Base-by-base conservation (phyloP, 805 yeast species). In the Lachancea dasiensis region DNA sequence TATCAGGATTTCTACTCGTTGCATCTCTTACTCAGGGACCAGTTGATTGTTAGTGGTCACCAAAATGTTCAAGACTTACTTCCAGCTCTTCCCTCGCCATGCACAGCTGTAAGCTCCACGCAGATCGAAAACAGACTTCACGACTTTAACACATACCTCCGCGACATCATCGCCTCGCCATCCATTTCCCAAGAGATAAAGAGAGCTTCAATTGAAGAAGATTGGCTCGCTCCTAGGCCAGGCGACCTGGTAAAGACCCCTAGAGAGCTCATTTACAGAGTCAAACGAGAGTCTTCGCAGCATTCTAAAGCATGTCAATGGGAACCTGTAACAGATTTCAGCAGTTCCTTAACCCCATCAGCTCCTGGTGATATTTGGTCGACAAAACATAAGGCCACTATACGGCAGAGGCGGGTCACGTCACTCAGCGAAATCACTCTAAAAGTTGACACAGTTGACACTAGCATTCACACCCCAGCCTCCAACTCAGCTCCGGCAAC, bases 1-100 rank as follows among this genome's bases (percentile, higher is more conserved):
- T 52, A 51, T 25, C 47, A 48, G 15, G 51, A 52, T 31, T 52
- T 52, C 33, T 54, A 52, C 33, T 26, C 34, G 17, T 33, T 54
- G 34, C 59, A 54, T 32, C 27, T 42, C 9, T 36, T 41, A 32
- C 14, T 51, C 29, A 16, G 48, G 11, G 31, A 29, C 17, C 29
- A 31, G 22, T 10, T 41, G 27, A 15, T 16, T 3, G 24, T 23
- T 15, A 27, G 27, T 4, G 32, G 31, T 9, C 13, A 6, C 10
- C 18, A 15, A 4, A n/a, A 25, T 14, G 22, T 22, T 7, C 28
- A 27, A 16, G 29, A 26, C 3, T 29, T 23, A 4, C 30, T 42
- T 9, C 45, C 45, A 6, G 22, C 9, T 6, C 33, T 42, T 14
- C 45, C 45, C 4, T 27, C 32, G n/a, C 45, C 45, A n/a, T 32